A percentile compares a stretch with the other conserved stretches of the same genome.
Conservation (phyloP, 306 rosid genomes). For the Dryas drummondii region DNA sequence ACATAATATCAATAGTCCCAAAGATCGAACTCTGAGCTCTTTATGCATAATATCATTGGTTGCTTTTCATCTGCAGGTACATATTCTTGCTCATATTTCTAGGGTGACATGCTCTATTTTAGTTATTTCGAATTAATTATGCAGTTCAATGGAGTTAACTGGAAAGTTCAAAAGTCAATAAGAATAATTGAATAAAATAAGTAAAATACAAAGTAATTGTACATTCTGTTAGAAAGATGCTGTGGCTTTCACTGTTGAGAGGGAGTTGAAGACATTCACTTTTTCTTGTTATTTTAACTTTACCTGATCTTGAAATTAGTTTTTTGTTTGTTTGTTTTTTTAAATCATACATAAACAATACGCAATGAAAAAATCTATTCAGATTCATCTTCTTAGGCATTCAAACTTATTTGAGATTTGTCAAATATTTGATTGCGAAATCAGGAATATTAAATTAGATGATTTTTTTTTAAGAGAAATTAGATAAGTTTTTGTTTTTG, state of each 20-base stretch:
- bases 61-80: conserved; percentile 17
- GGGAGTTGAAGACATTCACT: too few species aligned
- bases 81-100: not conserved
- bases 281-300: too few species aligned
- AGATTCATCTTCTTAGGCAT: not conserved
- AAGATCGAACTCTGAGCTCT: conserved; percentile 18
- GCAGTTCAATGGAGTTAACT: not conserved
- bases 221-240: not conserved
- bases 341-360: too few species aligned
- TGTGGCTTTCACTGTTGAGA: not conserved
- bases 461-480: too few species aligned
- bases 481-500: not conserved
- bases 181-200: not conserved
- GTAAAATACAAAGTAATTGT: not conserved
- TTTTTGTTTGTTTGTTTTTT: too few species aligned
- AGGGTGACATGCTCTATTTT: not conserved
- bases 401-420: not conserved
- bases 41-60: conserved; percentile 16
- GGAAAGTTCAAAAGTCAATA: not conserved
- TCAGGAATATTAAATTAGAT: too few species aligned
- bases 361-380: not conserved
- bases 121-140: too few species aligned
- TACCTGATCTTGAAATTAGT: too few species aligned
- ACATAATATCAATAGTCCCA: conserved; percentile 14
- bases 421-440: too few species aligned